Conservation (phyloP, 2,329 filamentous ascomycete species). For the Fulvia fulva region DNA sequence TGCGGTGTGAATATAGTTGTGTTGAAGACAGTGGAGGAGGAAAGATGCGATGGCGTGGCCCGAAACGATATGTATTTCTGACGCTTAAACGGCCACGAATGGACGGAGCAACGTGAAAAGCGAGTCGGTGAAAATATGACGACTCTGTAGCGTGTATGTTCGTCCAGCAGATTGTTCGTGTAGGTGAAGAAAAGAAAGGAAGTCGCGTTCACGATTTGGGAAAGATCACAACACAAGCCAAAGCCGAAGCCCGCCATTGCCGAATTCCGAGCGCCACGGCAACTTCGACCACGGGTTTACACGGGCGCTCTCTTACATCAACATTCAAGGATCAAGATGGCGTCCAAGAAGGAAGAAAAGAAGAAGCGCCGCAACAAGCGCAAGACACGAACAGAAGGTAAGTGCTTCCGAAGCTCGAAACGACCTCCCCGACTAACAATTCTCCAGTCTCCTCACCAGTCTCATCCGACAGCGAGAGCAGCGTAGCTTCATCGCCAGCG, state of each 20-base stretch:
- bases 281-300: neutral
- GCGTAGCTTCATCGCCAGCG: neutral
- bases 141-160: neutral
- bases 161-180: neutral
- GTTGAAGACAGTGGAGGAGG: no score
- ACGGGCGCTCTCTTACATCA: neutral
- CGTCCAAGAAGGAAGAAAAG: slow-evolving; percentile 22
- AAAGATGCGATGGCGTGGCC: no score
- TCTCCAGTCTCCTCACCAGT: slow-evolving; percentile 13
- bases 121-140: neutral
- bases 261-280: neutral
- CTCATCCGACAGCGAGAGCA: slow-evolving; percentile 21
- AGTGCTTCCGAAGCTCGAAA: neutral
- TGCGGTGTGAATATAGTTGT: no score
- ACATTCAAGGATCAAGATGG: slow-evolving; percentile 8
- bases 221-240: neutral
- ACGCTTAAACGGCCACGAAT: neutral
- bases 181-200: neutral
- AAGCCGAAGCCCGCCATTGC: neutral
- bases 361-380: slow-evolving; percentile 26
- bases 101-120: neutral
- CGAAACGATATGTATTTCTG: no score
- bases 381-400: slow-evolving; percentile 26
- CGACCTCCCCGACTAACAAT: neutral
- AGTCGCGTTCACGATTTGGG: neutral